phyloP scores from a whole-genome alignment of 2,329 filamentous ascomycete species.

The Fusarium acutatum region DNA sequence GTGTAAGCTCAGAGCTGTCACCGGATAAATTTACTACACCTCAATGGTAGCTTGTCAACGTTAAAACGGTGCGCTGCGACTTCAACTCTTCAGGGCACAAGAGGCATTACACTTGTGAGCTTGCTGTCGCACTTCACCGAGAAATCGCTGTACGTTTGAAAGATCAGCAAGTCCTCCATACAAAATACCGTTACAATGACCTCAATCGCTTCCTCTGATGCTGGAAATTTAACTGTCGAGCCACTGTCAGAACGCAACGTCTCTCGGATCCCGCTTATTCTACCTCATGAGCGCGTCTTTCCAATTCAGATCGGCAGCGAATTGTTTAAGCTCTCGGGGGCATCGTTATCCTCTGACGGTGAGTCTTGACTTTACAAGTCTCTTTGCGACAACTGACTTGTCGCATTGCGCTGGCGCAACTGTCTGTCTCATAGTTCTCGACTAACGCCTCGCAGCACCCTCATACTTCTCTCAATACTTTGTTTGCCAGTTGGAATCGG shows the following conservation, averaged over 20 bases:
- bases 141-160: background rate
- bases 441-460: conserved; percentile 67
- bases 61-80: background rate
- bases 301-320: conserved; percentile 78
- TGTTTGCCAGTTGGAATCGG: conserved; percentile 77
- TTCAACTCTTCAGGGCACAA: conserved; percentile 2
- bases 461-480: conserved; percentile 98
- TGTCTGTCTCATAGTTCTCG: background rate
- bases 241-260: conserved; percentile 47
- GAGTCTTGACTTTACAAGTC: conserved; percentile 38
- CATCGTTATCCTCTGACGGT: conserved; percentile 78
- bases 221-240: conserved; percentile 35
- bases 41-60: background rate
- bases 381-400: conserved; percentile 7
- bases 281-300: conserved; percentile 77
- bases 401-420: background rate
- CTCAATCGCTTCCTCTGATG: conserved; percentile 42
- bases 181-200: background rate
- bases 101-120: conserved; percentile 27
- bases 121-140: conserved; percentile 3
- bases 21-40: conserved; percentile 15
- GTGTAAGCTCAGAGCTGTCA: conserved; percentile 8
- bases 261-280: conserved; percentile 62
- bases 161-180: background rate
- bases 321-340: conserved; percentile 77